Evolutionary conservation across 2,329 filamentous ascomycete species (phyloP), one percentile per base, ranked within the genome.

Genomic region (Verticillium tricorpus): DNA sequence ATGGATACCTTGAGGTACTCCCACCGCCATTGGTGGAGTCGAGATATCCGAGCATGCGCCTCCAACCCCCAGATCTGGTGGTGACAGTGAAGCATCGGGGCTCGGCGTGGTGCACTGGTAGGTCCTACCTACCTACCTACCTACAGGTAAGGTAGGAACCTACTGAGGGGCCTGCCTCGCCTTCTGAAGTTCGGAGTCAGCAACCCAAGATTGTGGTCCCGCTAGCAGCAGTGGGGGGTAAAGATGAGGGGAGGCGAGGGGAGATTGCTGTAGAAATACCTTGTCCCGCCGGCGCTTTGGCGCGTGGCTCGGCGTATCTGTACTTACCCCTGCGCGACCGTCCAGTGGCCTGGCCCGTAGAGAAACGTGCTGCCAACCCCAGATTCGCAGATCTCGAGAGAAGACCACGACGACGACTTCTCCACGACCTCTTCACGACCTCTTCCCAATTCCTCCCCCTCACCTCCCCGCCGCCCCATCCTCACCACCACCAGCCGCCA

Each of bases 401-500:
- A 15, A 55, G 60, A 58, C 40, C 35, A 17, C 45, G 28, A 28
- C 58, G 32, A 37, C 57, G 54, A 58, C n/a, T 11, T 25, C 35
- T 34, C 28, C 28, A 6, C 28, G 28, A 28, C 28, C 28, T 63
- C 28, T 28, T 52, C 22, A 31, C 28, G 40, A 17, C 40, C n/a
- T 22, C 45, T 50, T 35, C 45, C 45, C 45, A 22, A 25, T 22
- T 25, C 45, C 19, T 22, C n/a, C 45, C 2, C 40, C 32, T 35
- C 58, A 28, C 35, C 32, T 59, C 37, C 31, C 35, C 37, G 14
- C 34, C 34, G 2, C 34, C 57, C 14, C 17, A 25, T 56, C 58
- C 64, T 59, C 34, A 50, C 19, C 34, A 31, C 35, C 22, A 34
- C 56, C 54, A 34, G 32, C 55, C 35, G 39, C 35, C 50, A 63